Base-by-base conservation (phyloP, 1,284 basidiomycete genomes). In the Heterobasidion irregulare region DNA sequence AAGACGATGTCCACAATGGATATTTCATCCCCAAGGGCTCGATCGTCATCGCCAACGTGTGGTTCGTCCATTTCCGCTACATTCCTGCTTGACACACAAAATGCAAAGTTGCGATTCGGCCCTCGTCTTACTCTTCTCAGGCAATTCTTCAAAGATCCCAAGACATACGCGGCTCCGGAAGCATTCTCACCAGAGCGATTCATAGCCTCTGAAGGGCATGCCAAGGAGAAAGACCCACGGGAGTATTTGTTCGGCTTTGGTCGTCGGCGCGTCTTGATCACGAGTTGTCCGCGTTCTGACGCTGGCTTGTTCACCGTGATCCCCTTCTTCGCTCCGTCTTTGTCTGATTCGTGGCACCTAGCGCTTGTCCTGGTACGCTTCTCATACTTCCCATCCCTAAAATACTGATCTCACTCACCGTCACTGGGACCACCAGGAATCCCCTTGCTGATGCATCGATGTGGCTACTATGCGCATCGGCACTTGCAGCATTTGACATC, bases 21-120 rank as follows among this genome's bases (percentile, higher is more conserved):
- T 62, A 61, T 54, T 56, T 66, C 38, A 63, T 66, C 44, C 62
- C 64, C 9, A 63, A 63, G 47, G 64, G 64, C 33, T 58, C 64
- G 0, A 58, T 61, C 49, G 47, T 65, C 53, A 58, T 65, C 41
- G 53, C 59, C 0, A 65, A 65, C 47, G 58, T 62, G 48, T 64
- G 63, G 63, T 62, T 19, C n/a, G 54, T 26, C 46, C 46, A 47
- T 18, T 18, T 8, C 46, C 2, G 46, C 46, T 47, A 32, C 46
- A 26, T 26, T 26, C 26, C 26, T 26, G 26, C 26, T 26, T 26
- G 26, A 26, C 26, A 26, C 26, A 26, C 19, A 26, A 26, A 2
- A 26, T 26, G 26, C 26, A 26, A 26, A 26, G 26, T 26, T 26
- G 26, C 26, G 26, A 26, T 26, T 13, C 41, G 41, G 12, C 41